phyloP scores from a whole-genome alignment of 768 basidiomycete species.

The Mycena rosella region DNA sequence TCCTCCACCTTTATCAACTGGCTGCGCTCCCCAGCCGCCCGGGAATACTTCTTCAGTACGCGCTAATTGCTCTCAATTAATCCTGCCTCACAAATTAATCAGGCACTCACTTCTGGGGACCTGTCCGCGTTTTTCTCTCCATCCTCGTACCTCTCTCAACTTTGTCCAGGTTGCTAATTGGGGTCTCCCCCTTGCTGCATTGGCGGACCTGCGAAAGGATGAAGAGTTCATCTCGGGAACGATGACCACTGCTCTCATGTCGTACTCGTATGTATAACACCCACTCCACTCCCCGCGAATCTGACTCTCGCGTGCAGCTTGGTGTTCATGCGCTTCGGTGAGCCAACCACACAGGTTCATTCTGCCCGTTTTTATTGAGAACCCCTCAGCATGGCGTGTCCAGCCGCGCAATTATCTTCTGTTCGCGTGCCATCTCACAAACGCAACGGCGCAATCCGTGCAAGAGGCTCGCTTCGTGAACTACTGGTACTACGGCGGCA shows the following conservation, averaged over 20 bases:
- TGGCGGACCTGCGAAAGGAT: constrained; percentile 92
- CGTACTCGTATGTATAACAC: constrained; percentile 88
- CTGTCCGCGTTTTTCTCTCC: constrained; percentile 68
- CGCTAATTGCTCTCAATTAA: constrained; percentile 15
- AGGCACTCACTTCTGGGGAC: constrained; percentile 99
- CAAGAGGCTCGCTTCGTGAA: constrained; percentile 90
- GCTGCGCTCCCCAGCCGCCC: constrained; percentile 91
- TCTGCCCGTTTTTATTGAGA: constrained; percentile 16
- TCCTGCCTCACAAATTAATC: constrained; percentile 16
- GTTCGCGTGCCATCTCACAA: constrained; percentile 94
- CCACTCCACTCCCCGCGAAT: constrained; percentile 18
- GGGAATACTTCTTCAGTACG: constrained; percentile 96
- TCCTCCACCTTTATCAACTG: constrained; percentile 89
- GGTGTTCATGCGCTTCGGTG: constrained; percentile 98
- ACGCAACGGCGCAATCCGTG: constrained; percentile 85
- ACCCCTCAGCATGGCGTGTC: constrained; percentile 86
- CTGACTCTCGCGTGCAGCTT: constrained; percentile 49
- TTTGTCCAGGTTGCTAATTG: constrained; percentile 91
- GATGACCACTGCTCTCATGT: constrained; percentile 92
- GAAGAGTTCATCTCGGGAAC: constrained; percentile 97
- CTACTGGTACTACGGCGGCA: constrained; percentile 92
- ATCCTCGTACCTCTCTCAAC: constrained; percentile 28
- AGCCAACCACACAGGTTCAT: constrained; percentile 40
- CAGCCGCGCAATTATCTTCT: constrained; percentile 96
- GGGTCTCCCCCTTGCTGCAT: constrained; percentile 95